Conservation (phyloP, 495 filamentous ascomycete species). For the Echria macrotheca region DNA sequence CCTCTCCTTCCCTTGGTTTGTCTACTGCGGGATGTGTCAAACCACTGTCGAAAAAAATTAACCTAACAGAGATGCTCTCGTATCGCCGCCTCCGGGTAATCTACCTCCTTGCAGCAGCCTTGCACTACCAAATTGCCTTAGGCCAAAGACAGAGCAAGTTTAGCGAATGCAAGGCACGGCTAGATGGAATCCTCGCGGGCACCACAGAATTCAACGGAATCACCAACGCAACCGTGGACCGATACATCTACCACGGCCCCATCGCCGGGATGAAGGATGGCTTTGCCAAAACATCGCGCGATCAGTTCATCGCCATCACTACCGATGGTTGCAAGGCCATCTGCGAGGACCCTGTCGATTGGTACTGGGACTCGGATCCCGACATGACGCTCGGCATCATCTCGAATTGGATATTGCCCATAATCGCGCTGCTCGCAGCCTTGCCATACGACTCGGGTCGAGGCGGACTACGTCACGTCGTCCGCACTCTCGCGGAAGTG, state of each 20-base stretch:
- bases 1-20: too few species aligned
- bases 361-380: conserved; percentile 10
- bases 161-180: neutral
- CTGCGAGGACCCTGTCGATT: conserved; percentile 15
- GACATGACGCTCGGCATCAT: neutral
- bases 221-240: neutral
- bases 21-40: too few species aligned
- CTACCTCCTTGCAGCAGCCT: too few species aligned
- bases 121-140: too few species aligned
- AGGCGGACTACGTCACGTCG: neutral
- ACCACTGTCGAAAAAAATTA: too few species aligned
- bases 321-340: conserved; percentile 13
- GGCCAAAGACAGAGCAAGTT: neutral
- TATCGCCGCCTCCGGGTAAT: too few species aligned
- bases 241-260: neutral
- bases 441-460: conserved; percentile 1
- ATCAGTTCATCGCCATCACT: neutral
- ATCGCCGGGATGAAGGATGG: neutral
- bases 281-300: neutral
- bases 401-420: neutral
- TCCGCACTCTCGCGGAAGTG: neutral
- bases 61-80: too few species aligned
- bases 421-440: neutral
- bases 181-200: neutral
- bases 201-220: neutral